Evolutionary conservation across 176 grass and related monocot species (phyloP).

Genomic region (Coix lacrymajobi): DNA sequence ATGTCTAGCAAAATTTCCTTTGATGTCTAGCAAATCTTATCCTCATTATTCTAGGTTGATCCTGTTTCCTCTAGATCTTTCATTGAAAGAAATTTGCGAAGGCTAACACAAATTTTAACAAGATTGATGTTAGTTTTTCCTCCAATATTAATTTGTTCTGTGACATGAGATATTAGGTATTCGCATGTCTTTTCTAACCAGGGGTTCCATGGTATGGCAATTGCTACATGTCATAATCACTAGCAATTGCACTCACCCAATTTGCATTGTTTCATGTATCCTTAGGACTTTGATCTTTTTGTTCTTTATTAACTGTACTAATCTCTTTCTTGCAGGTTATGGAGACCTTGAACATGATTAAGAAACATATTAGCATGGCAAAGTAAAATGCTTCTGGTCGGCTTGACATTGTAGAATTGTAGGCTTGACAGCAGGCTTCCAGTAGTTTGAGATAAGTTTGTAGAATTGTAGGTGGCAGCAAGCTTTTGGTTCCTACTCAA

Average conservation of each 20-base stretch:
- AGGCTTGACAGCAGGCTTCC: background rate
- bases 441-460: background rate
- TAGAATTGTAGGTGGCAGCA: background rate
- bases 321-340: slow-evolving; percentile 38
- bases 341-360: slow-evolving; percentile 58
- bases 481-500: slow-evolving; percentile 16
- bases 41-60: background rate
- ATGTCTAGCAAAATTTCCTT: background rate
- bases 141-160: background rate
- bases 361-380: slow-evolving; percentile 45
- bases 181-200: background rate
- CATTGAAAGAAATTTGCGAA: background rate
- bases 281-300: background rate
- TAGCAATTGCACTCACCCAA: slow-evolving; percentile 9
- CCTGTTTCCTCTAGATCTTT: background rate
- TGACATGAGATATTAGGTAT: background rate
- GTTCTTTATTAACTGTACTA: background rate
- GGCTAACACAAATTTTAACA: background rate
- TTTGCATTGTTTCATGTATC: background rate
- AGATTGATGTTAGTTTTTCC: background rate
- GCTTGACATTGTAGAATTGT: background rate
- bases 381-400: slow-evolving; percentile 21
- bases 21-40: background rate
- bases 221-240: background rate
- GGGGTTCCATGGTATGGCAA: background rate